phyloP scores from a whole-genome alignment of 2,329 filamentous ascomycete genomes.

The Cladosporium sp. region DNA sequence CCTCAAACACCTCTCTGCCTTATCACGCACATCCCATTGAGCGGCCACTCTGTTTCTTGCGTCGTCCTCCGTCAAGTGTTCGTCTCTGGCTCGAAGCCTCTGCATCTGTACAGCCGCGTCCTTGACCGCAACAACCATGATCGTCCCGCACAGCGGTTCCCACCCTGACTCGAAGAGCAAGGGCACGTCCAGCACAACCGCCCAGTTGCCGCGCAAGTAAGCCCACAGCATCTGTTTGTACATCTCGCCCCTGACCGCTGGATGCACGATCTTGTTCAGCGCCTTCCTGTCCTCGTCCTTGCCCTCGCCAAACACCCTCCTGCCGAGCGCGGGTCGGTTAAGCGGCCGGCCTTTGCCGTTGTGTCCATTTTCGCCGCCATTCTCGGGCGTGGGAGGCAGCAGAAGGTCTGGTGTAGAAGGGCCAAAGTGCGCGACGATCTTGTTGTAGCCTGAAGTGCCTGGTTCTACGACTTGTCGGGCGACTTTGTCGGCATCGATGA shows the following conservation, averaged over 20 bases:
- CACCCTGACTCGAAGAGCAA: conserved; percentile 85
- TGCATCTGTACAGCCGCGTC: conserved; percentile 80
- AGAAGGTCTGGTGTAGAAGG: conserved; percentile 83
- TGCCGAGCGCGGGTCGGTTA: conserved; percentile 80
- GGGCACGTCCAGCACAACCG: conserved; percentile 87
- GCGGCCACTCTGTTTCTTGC: conserved; percentile 80
- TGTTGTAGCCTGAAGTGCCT: conserved; percentile 75
- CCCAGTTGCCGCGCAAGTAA: conserved; percentile 76
- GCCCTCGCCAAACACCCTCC: conserved; percentile 77
- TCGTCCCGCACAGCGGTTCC: conserved; percentile 78
- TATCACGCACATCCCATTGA: conserved; percentile 80
- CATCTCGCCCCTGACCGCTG: conserved; percentile 79
- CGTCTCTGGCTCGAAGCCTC: conserved; percentile 69
- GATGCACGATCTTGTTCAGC: conserved; percentile 88
- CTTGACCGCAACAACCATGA: conserved; percentile 79
- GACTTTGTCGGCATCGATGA: conserved; percentile 90
- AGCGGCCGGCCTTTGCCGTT: conserved; percentile 66
- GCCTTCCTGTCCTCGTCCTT: conserved; percentile 70
- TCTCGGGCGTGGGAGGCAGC: conserved; percentile 50
- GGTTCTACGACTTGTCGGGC: conserved; percentile 93
- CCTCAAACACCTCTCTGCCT: conserved; percentile 70
- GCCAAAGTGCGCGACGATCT: conserved; percentile 77
- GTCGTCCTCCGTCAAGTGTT: conserved; percentile 76
- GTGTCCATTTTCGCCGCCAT: conserved; percentile 47
- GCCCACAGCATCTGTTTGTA: conserved; percentile 67